Conservation (phyloP, 2,329 filamentous ascomycete species). For the Fusarium humuli region DNA sequence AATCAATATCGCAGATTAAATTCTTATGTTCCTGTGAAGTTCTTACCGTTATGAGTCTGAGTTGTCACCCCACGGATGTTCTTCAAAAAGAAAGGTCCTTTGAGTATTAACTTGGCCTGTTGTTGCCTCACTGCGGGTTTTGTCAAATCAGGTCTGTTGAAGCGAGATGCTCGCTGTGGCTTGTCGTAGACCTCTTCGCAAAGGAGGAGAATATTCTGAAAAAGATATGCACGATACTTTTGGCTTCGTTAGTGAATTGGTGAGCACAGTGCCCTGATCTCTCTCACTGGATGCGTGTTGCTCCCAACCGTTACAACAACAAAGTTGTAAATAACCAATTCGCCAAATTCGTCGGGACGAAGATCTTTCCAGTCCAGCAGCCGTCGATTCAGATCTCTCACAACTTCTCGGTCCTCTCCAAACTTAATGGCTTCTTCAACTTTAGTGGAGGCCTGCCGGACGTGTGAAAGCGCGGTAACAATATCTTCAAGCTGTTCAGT, state of each 20-base stretch:
- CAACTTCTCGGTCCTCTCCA: not conserved
- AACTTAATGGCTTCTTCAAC: not conserved
- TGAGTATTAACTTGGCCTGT: not conserved
- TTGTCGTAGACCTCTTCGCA: not conserved
- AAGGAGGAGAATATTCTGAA: not conserved
- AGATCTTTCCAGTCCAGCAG: not conserved
- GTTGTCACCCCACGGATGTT: accelerated
- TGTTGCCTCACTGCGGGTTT: not conserved
- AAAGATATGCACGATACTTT: not conserved
- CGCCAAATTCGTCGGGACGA: not conserved
- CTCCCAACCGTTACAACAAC: not conserved
- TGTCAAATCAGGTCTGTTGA: not conserved
- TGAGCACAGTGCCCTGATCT: too few species aligned
- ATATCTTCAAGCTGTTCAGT: not conserved
- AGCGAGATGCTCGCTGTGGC: not conserved
- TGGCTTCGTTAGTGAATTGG: not conserved
- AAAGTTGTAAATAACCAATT: not conserved
- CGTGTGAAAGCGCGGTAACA: not conserved
- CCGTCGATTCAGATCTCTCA: not conserved
- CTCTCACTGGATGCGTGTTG: not conserved
- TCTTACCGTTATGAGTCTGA: not conserved
- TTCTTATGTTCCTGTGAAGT: not conserved
- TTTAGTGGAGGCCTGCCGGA: not conserved
- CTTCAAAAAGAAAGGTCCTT: not conserved
- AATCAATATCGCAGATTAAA: not conserved